phyloP scores from a whole-genome alignment of 257 asterid genomes.

The Gynochthodes officinalis region DNA sequence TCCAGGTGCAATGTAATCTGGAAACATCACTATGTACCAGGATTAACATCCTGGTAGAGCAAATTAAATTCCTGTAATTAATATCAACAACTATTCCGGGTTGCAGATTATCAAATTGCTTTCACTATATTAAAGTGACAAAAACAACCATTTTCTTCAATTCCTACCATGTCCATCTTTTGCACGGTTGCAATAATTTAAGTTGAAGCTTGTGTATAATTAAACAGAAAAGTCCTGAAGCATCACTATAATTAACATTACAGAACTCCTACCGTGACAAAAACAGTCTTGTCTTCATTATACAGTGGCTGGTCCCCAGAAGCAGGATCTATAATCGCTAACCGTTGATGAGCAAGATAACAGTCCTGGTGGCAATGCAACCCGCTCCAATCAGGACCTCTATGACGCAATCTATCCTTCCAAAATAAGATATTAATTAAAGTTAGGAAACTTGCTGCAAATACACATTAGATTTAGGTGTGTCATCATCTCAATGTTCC shows the following conservation, averaged over 20 bases:
- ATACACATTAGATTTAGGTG: background rate
- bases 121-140: background rate
- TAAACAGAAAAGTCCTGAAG: background rate
- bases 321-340: conserved; percentile 93
- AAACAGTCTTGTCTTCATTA: conserved; percentile 90
- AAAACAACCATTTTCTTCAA: background rate
- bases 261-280: conserved; percentile 67
- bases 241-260: background rate
- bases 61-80: background rate
- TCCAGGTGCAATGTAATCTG: background rate
- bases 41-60: background rate
- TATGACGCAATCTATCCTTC: conserved; percentile 75
- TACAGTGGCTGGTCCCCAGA: conserved; percentile 97
- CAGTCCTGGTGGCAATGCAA: conserved; percentile 71
- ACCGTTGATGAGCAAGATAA: conserved; percentile 93
- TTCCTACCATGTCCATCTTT: background rate
- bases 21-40: background rate
- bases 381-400: conserved; percentile 99
- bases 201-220: background rate
- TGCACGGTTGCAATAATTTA: background rate
- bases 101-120: background rate
- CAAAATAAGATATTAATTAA: conserved; percentile 21
- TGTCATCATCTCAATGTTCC: background rate
- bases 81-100: background rate
- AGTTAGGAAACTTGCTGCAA: conserved; percentile 7